Evolutionary conservation across 1,284 basidiomycete species (phyloP).

Genomic region (Veloboletus limbatus): DNA sequence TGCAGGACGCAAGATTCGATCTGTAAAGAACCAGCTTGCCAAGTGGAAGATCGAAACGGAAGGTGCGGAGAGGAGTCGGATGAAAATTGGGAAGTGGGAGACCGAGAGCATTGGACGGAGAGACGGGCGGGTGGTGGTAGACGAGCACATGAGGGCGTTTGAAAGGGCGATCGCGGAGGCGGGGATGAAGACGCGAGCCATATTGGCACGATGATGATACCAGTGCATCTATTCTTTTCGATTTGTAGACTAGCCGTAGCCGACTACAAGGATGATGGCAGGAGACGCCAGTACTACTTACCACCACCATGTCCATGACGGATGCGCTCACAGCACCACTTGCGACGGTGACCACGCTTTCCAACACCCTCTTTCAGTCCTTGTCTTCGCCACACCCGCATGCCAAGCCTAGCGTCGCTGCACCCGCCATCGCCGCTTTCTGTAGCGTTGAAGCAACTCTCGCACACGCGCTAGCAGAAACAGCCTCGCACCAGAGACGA

Average conservation of each 20-base stretch:
- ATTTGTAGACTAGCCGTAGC: slow-evolving; percentile 30
- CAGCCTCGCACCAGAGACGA: slow-evolving; percentile 68
- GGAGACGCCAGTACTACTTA: too few relatives aligned
- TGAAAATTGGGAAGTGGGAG: slow-evolving; percentile 76
- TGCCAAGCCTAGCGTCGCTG: slow-evolving; percentile 51
- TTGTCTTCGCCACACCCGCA: slow-evolving; percentile 56
- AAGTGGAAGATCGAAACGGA: slow-evolving; percentile 78
- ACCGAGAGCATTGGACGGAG: slow-evolving; percentile 42
- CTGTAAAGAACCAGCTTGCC: slow-evolving; percentile 75
- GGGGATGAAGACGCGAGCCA: slow-evolving; percentile 68
- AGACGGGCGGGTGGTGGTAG: slow-evolving; percentile 66
- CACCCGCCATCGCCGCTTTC: slow-evolving; percentile 62
- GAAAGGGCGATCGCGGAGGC: slow-evolving; percentile 68
- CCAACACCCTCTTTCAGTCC: slow-evolving; percentile 68
- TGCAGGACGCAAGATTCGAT: slow-evolving; percentile 77
- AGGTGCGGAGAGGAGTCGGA: slow-evolving; percentile 71
- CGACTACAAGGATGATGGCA: too few relatives aligned
- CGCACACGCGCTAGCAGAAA: slow-evolving; percentile 60
- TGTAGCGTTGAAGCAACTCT: slow-evolving; percentile 59
- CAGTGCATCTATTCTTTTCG: too few relatives aligned
- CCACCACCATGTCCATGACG: slow-evolving; percentile 40
- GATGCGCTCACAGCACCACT: slow-evolving; percentile 62
- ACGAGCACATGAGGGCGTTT: slow-evolving; percentile 72
- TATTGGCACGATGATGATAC: slow-evolving; percentile 54
- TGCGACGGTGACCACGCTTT: slow-evolving; percentile 57